phyloP scores from a whole-genome alignment of 768 basidiomycete species.

The Pulveroboletus ravenelii region DNA sequence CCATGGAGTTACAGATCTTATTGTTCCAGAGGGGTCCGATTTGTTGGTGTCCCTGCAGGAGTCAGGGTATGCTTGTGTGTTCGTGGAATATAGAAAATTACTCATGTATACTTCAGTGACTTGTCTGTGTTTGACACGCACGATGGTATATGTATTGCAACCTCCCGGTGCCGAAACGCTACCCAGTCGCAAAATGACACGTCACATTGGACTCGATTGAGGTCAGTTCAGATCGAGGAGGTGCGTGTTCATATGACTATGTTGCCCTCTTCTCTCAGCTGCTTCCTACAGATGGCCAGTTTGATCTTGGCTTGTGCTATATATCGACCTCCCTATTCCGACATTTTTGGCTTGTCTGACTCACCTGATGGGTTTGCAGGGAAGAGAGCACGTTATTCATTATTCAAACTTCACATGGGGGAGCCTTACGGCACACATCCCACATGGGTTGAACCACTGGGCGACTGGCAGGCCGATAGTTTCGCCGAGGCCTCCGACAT shows the following conservation, averaged over 20 bases:
- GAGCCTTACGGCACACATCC: conserved; percentile 15
- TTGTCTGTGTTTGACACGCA: conserved; percentile 48
- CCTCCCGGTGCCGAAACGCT: conserved; percentile 9
- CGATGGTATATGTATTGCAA: conserved; percentile 44
- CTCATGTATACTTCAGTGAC: conserved; percentile 35
- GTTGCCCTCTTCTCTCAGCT: neutral
- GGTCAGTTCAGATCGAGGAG: conserved; percentile 19
- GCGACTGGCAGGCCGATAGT: conserved; percentile 54
- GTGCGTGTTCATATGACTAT: conserved; percentile 1
- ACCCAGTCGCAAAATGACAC: conserved; percentile 2
- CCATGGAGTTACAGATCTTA: conserved; percentile 43
- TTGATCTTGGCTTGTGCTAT: conserved; percentile 47
- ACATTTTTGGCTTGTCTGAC: conserved; percentile 21
- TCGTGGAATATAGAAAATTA: neutral
- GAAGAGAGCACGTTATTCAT: conserved; percentile 13
- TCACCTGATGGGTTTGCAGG: conserved; percentile 3
- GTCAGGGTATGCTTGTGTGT: conserved; percentile 48
- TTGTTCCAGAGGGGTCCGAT: conserved; percentile 38
- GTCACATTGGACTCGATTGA: conserved; percentile 21
- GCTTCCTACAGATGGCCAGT: conserved; percentile 9
- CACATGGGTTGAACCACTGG: conserved; percentile 40
- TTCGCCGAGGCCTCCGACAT: conserved; percentile 43
- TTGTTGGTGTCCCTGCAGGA: conserved; percentile 54
- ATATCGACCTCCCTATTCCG: conserved; percentile 19
- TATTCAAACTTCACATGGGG: conserved; percentile 26